These are phyloP conservation scores for Colletotrichum lentis DNA, from an alignment of 2,329 filamentous ascomycete species.

Conservation along the genomic window DNA sequence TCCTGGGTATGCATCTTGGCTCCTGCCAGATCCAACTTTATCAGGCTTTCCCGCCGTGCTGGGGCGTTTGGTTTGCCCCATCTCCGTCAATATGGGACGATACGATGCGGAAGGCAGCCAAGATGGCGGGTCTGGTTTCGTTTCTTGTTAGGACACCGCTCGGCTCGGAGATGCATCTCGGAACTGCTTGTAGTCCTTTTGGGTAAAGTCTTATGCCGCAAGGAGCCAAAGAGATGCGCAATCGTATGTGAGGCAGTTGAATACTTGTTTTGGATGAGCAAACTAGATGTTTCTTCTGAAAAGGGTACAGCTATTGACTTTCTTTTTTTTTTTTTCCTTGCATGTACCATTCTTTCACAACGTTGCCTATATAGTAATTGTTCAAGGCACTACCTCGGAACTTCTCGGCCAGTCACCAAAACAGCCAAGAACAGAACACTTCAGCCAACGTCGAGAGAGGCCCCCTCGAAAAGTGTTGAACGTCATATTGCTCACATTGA, in stretches of 20 bases:
- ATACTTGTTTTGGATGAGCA: background rate
- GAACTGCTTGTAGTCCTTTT: background rate
- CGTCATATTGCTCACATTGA: background rate
- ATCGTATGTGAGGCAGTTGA: background rate
- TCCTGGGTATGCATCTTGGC: constrained; percentile 17
- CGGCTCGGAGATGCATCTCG: constrained; percentile 29
- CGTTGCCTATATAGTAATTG: background rate
- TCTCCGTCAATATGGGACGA: constrained; percentile 18
- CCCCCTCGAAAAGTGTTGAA: background rate
- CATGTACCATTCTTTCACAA: no score
- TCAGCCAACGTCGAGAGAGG: background rate
- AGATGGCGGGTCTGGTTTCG: background rate
- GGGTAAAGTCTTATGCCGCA: background rate
- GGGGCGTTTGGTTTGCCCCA: constrained; percentile 13
- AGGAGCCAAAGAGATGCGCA: background rate
- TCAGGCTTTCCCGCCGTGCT: constrained; percentile 25
- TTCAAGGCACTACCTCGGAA: background rate
- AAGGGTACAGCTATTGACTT: no score
- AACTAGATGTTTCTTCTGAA: background rate
- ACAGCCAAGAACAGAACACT: no score
- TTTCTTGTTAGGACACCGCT: constrained; percentile 15
- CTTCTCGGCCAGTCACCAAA: background rate
- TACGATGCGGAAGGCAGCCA: background rate
- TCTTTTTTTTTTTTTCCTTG: no score
- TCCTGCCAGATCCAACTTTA: constrained; percentile 35